Evolutionary conservation across 352 stramenopile species (phyloP), one percentile per base, ranked within the genome.

Genomic region (Pythium rishiriense): DNA sequence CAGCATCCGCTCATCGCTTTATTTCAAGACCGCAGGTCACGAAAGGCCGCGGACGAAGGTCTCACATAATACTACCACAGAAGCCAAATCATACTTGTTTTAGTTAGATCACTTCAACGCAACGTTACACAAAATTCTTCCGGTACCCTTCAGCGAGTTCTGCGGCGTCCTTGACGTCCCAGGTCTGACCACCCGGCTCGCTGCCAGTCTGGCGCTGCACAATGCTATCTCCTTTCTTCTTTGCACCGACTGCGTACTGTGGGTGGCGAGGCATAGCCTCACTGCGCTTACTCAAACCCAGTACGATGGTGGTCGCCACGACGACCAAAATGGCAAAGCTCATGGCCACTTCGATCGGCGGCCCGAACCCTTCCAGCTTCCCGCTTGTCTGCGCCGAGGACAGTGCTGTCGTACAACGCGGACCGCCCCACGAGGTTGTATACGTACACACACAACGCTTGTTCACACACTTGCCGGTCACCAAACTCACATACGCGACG

Each of bases 41-140:
- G 25, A 51, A 29, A 46, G 25, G 39, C 7, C 39, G 49, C 42
- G 39, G 15, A 54, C 17, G 28, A 14, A 29, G 26, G 6, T 31
- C 26, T 41, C 15, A 29, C 2, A 5, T 60, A 28, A 24, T 47
- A 5, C 21, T 14, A 24, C 15, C 35, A 17, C n/a, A 42, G 19
- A 46, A 7, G 3, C n/a, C 21, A 7, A 1, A n/a, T 29, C 21
- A 26, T 17, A 49, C 2, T 49, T n/a, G 31, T 39, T 39, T 25
- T 47, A 22, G 15, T 25, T 39, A 14, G 7, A 14, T 14, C 33
- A 14, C 33, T 39, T 39, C 5, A 25, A 47, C n/a, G n/a, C 41
- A 47, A 17, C 35, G 12, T 66, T 19, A 87, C 14, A 88, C 77
- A 52, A 88, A 83, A 24, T 88, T 87, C 53, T 85, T 73, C 62